phyloP scores from a whole-genome alignment of 495 filamentous ascomycete genomes.

The Sabuloglossum arenarium region DNA sequence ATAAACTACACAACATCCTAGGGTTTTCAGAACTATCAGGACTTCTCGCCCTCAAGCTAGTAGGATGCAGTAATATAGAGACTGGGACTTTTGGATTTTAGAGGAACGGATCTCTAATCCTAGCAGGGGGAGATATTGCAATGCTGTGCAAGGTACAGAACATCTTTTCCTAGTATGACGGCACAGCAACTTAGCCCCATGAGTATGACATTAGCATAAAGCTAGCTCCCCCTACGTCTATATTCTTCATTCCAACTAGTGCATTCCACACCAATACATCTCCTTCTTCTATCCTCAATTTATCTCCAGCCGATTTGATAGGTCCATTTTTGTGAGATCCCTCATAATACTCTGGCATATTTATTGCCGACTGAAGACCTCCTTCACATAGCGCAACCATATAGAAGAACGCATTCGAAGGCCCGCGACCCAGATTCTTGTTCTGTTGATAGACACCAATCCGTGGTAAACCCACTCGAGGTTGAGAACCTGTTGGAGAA shows the following conservation, averaged over 20 bases:
- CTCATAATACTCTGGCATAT: not conserved
- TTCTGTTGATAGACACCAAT: not conserved
- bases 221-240: not conserved
- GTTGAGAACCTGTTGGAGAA: not conserved
- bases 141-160: too few relatives aligned
- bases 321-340: not conserved
- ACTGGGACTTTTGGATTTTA: too few relatives aligned
- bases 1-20: too few relatives aligned
- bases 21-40: too few relatives aligned
- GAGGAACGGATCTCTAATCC: too few relatives aligned
- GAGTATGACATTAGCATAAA: not conserved
- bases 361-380: not conserved
- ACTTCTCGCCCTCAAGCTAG: too few relatives aligned
- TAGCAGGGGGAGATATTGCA: too few relatives aligned
- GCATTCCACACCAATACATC: not conserved
- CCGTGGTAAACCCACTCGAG: not conserved
- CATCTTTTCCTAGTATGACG: too few relatives aligned
- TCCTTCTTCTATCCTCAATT: not conserved
- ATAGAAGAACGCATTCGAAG: not conserved
- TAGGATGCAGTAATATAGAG: too few relatives aligned
- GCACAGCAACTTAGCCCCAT: not conserved
- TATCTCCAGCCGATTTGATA: not conserved
- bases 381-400: not conserved
- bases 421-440: not conserved
- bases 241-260: not conserved